These are phyloP conservation scores for Trichoderma harzianum DNA, from an alignment of 2,329 filamentous ascomycete species.

Conservation along the genomic window DNA sequence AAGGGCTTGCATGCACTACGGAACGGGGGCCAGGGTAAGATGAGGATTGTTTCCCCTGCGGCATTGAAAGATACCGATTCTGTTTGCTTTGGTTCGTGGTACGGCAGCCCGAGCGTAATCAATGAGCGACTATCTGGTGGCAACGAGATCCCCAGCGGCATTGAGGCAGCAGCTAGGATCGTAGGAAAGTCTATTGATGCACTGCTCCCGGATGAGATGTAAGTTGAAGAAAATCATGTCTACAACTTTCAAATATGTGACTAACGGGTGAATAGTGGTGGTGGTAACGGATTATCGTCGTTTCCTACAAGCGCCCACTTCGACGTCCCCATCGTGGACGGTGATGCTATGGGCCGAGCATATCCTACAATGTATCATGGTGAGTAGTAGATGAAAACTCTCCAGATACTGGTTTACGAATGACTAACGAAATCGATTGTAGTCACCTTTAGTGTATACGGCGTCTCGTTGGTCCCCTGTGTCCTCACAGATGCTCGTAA, in stretches of 20 bases:
- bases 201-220: conserved; percentile 39
- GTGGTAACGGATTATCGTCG: conserved; percentile 38
- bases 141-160: conserved; percentile 36
- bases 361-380: conserved; percentile 39
- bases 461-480: conserved; percentile 35
- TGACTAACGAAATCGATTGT: not conserved
- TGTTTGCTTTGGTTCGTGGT: conserved; percentile 44
- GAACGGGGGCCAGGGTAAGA: conserved; percentile 32
- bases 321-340: conserved; percentile 37
- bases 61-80: conserved; percentile 37
- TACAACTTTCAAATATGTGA: not conserved
- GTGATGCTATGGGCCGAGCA: conserved; percentile 38
- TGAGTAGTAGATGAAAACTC: conserved; percentile 10
- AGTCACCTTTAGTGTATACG: conserved; percentile 40
- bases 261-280: conserved; percentile 29
- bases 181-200: conserved; percentile 33
- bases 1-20: conserved; percentile 39
- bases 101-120: conserved; percentile 42
- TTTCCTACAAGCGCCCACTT: conserved; percentile 34
- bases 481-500: conserved; percentile 37
- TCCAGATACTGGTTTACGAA: rapidly evolving
- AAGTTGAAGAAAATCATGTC: conserved; percentile 17
- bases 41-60: conserved; percentile 40
- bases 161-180: conserved; percentile 35
- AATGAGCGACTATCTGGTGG: conserved; percentile 37